phyloP scores from a whole-genome alignment of 345 rosid species.

The Eucalyptus viminalis region DNA sequence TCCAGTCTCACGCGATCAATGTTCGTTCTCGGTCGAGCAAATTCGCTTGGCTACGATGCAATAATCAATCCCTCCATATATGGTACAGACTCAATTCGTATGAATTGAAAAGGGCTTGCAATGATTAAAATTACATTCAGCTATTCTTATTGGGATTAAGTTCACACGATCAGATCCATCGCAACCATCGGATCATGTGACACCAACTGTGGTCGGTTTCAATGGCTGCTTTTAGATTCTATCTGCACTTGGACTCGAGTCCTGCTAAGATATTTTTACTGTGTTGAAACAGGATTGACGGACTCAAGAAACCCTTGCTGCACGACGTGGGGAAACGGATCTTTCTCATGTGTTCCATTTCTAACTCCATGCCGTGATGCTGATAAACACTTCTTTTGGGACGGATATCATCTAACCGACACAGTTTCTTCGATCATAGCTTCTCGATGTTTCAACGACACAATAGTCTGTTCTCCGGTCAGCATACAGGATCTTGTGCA shows the following conservation, averaged over 20 bases:
- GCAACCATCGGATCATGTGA: background rate
- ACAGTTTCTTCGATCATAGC: conserved; percentile 8
- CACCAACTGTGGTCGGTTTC: background rate
- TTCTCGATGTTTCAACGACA: conserved; percentile 8
- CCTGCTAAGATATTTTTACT: background rate
- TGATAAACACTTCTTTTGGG: conserved; percentile 22
- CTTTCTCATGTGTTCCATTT: conserved; percentile 19
- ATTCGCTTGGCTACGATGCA: conserved; percentile 14
- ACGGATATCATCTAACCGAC: conserved; percentile 26
- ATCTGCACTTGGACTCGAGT: background rate
- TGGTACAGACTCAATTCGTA: background rate
- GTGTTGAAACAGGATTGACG: background rate
- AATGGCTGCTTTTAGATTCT: background rate
- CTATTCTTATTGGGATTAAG: background rate
- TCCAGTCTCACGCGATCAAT: conserved; percentile 3
- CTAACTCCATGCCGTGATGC: conserved; percentile 10
- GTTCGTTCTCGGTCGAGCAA: conserved; percentile 6
- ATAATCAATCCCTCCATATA: conserved; percentile 19
- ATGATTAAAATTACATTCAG: background rate
- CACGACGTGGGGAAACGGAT: conserved; percentile 27
- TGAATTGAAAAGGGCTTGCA: background rate
- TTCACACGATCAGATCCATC: background rate
- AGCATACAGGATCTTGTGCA: conserved; percentile 9
- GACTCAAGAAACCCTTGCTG: conserved; percentile 37
- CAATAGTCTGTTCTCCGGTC: conserved; percentile 21